A percentile compares a stretch with the other conserved stretches of the same genome.
phyloP scores from a whole-genome alignment of 805 yeast genomes.

The Starmerella cellae region DNA sequence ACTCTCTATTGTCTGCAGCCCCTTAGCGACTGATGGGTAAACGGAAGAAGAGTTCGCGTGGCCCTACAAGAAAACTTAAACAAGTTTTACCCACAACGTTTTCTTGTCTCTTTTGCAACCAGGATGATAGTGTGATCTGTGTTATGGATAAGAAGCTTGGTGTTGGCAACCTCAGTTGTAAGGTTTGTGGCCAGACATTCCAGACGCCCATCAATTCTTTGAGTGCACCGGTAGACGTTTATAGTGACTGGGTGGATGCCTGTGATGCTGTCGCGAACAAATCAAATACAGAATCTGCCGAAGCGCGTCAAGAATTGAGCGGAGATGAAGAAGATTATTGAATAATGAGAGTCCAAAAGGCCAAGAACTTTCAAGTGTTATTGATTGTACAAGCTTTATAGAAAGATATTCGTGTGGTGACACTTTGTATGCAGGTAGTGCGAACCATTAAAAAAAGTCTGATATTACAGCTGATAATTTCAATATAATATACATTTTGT shows the following conservation, averaged over 20 bases:
- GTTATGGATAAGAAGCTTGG: slow-evolving; percentile 74
- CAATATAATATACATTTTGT: too few relatives aligned
- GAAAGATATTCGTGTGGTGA: too few relatives aligned
- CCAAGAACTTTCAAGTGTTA: too few relatives aligned
- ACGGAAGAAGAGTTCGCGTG: slow-evolving; percentile 71
- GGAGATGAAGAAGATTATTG: slow-evolving; percentile 18
- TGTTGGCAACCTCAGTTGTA: slow-evolving; percentile 74
- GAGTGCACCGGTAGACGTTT: slow-evolving; percentile 80
- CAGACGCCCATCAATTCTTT: slow-evolving; percentile 73
- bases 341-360: too few relatives aligned
- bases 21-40: slow-evolving; percentile 39
- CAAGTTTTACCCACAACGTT: slow-evolving; percentile 71
- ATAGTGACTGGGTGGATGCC: slow-evolving; percentile 97
- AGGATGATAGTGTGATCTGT: slow-evolving; percentile 82
- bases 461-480: too few relatives aligned
- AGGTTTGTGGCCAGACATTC: slow-evolving; percentile 87
- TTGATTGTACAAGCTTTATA: too few relatives aligned
- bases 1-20: too few relatives aligned
- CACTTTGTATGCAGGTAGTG: too few relatives aligned
- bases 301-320: slow-evolving; percentile 20
- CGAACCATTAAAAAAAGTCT: too few relatives aligned
- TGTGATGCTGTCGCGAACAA: slow-evolving; percentile 78
- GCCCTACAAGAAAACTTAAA: slow-evolving; percentile 65
- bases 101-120: slow-evolving; percentile 89
- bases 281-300: slow-evolving; percentile 18